Evolutionary conservation across 805 yeast genomes (phyloP), one percentile per base, ranked within the genome.

Genomic region (Peterozyma xylosa): DNA sequence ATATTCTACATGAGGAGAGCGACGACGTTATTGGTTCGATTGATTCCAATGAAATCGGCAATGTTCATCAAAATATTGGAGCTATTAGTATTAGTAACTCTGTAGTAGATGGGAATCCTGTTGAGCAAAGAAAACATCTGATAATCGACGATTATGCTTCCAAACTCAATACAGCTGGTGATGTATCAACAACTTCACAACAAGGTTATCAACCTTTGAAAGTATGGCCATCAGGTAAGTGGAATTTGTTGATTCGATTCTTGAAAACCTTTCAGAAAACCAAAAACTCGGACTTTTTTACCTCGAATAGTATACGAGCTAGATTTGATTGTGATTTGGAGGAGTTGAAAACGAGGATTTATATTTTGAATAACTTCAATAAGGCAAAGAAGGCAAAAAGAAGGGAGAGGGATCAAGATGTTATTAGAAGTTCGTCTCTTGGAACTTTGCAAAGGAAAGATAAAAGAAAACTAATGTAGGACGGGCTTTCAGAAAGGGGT

Each of bases 301-400:
- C 18, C 3, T 27, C 11, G 6, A n/a, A 16, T 11, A 38, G 18
- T 27, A 34, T 42, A 18, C n/a, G 29, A 16, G 17, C 17, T 34
- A 30, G 18, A 38, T 42, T 42, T 30, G 39, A 17, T 13, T 42
- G 45, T 38, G 40, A 43, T 35, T 30, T 36, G 11, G 30, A 43
- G n/a, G 40, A 39, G 17, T 35, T 43, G 9, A 39, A 33, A 10
- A 15, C 30, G 14, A 42, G 42, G 17, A 30, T 42, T 7, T n/a
- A 13, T 7, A 35, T 34, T 29, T 29, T 42, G 14, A 35, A 38
- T 27, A 34, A 38, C 29, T 37, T 42, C 10, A 42, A 42, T 29
- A 33, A 40, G 14, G 16, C 37, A 35, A 35, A 17, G 21, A 17
- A 35, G 17, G 13, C 13, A 15, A 35, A n/a, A n/a, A 35, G 21